phyloP scores from a whole-genome alignment of 2,329 filamentous ascomycete genomes.

The Colletotrichum paranaense region DNA sequence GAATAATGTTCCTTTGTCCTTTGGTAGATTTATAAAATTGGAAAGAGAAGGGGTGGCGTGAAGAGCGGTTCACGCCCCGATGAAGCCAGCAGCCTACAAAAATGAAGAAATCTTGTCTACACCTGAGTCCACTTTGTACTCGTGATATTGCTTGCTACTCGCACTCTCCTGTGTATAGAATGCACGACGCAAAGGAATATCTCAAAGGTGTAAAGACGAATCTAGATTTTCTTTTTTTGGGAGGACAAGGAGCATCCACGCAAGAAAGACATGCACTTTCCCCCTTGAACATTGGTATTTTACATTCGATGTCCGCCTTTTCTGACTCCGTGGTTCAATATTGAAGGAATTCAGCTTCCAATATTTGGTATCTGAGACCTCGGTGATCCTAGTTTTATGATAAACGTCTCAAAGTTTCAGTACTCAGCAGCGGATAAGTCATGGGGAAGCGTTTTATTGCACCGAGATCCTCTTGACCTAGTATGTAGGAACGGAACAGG shows the following conservation, averaged over 20 bases:
- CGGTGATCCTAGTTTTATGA: not conserved
- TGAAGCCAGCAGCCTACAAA: conserved; percentile 2
- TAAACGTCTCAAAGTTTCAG: not conserved
- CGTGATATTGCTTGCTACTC: not conserved
- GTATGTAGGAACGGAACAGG: not conserved
- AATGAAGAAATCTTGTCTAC: not conserved
- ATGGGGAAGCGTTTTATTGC: not conserved
- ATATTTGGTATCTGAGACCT: not conserved
- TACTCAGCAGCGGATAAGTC: not conserved
- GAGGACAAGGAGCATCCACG: too few species aligned
- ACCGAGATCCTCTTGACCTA: not conserved
- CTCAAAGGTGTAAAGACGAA: not conserved
- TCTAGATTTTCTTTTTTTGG: not conserved
- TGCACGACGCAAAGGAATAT: not conserved
- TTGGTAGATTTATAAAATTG: conserved; percentile 17
- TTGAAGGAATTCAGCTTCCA: too few species aligned
- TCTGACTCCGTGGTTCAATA: too few species aligned
- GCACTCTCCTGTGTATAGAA: not conserved
- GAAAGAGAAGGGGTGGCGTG: conserved; percentile 14
- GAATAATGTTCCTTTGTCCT: conserved; percentile 28
- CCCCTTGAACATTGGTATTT: not conserved
- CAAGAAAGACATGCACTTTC: not conserved
- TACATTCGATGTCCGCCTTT: too few species aligned
- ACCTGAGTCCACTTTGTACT: not conserved
- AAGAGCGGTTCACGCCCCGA: not conserved